These are phyloP conservation scores for Cairneyella variabilis DNA, from an alignment of 495 filamentous ascomycete species.

Conservation along the genomic window DNA sequence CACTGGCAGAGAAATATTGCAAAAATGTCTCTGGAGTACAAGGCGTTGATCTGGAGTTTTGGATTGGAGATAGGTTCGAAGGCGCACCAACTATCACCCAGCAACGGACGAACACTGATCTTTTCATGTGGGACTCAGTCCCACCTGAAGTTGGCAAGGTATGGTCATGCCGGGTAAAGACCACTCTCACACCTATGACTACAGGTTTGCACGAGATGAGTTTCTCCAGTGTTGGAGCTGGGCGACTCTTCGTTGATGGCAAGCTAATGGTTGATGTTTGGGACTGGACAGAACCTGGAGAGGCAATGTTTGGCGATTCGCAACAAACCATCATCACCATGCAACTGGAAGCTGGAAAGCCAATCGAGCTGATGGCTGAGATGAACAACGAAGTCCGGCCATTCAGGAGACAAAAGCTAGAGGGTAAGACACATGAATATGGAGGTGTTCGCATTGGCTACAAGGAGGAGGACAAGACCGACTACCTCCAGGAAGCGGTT, in stretches of 20 bases:
- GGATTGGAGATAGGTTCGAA: slow-evolving; percentile 56
- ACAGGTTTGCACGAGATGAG: slow-evolving; percentile 70
- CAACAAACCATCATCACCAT: slow-evolving; percentile 50
- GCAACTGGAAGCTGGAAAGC: slow-evolving; percentile 44
- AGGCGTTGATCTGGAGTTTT: slow-evolving; percentile 61
- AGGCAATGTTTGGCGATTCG: slow-evolving; percentile 58
- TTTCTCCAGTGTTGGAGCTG: slow-evolving; percentile 72
- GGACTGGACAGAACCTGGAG: slow-evolving; percentile 64
- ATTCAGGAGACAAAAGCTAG: slow-evolving; percentile 42
- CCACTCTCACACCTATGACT: slow-evolving; percentile 45
- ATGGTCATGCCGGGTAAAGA: slow-evolving; percentile 58
- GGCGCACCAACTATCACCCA: slow-evolving; percentile 51
- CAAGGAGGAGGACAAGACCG: slow-evolving; percentile 62
- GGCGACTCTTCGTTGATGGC: slow-evolving; percentile 64
- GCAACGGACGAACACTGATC: slow-evolving; percentile 54
- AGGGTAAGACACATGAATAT: slow-evolving; percentile 51
- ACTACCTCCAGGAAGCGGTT: slow-evolving; percentile 69
- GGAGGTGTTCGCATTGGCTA: slow-evolving; percentile 80
- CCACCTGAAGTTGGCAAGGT: slow-evolving; percentile 56
- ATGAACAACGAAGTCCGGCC: slow-evolving; percentile 61
- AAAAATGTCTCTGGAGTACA: slow-evolving; percentile 49
- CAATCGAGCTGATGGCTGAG: slow-evolving; percentile 49
- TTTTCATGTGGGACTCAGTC: slow-evolving; percentile 67
- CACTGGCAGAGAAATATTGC: slow-evolving; percentile 55
- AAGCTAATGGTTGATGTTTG: slow-evolving; percentile 70